A percentile compares a stretch with the other conserved stretches of the same genome.
phyloP scores from a whole-genome alignment of 108 stramenopile genomes.

The Fragilaria radians region DNA sequence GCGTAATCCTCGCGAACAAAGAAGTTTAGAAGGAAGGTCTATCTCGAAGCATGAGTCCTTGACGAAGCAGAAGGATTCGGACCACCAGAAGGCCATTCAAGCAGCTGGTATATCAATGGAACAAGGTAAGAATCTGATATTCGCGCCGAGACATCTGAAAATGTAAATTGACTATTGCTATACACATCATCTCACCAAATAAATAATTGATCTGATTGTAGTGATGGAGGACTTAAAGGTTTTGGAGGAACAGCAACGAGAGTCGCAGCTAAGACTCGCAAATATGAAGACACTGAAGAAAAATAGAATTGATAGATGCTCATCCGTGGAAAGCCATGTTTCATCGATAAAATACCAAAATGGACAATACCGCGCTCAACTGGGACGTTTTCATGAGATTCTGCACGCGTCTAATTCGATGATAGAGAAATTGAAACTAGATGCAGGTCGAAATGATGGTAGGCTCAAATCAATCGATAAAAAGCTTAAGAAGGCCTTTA shows the following conservation, averaged over 20 bases:
- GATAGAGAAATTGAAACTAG: conserved; percentile 37
- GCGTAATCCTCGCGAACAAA: conserved; percentile 1
- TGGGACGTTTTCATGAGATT: conserved; percentile 38
- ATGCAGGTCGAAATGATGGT: conserved; percentile 26
- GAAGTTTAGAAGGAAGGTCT: background rate
- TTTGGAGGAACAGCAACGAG: conserved; percentile 78
- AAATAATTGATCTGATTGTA: conserved; percentile 10
- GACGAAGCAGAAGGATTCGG: conserved; percentile 5
- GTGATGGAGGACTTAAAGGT: conserved; percentile 73
- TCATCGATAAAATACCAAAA: conserved; percentile 62
- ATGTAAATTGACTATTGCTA: background rate
- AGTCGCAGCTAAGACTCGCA: conserved; percentile 60
- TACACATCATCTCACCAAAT: conserved; percentile 2
- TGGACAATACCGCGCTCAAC: conserved; percentile 57
- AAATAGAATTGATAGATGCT: conserved; percentile 45
- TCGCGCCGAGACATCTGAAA: background rate
- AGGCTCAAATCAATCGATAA: conserved; percentile 47
- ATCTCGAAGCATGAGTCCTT: conserved; percentile 15
- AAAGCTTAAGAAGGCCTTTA: conserved; percentile 46
- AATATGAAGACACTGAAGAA: conserved; percentile 43
- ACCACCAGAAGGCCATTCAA: conserved; percentile 17
- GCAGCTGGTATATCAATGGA: conserved; percentile 36
- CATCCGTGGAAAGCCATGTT: conserved; percentile 45
- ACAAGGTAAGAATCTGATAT: conserved; percentile 23
- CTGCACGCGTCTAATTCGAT: conserved; percentile 41